These are phyloP conservation scores for Hamamelis virginiana DNA, from an alignment of 164 flowering plant genomes.

Conservation along the genomic window DNA sequence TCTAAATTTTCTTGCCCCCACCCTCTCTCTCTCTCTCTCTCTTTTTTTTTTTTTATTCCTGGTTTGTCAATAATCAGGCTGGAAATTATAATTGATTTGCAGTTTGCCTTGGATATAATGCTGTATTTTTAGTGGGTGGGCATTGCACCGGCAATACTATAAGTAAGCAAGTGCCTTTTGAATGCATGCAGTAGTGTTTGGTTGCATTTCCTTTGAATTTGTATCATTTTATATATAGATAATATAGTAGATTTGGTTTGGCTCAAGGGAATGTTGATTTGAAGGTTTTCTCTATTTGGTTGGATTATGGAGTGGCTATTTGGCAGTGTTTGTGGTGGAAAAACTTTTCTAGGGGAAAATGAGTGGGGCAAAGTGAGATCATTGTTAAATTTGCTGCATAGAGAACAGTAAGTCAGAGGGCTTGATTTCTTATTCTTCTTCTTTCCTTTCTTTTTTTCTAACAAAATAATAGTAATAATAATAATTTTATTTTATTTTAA, in stretches of 20 bases:
- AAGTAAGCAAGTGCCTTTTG: background rate
- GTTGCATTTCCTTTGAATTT: conserved; percentile 7
- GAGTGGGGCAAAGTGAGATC: too few relatives aligned
- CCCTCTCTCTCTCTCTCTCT: background rate
- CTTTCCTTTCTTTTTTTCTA: too few relatives aligned
- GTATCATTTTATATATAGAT: background rate
- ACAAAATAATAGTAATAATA: too few relatives aligned
- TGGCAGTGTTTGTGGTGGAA: background rate
- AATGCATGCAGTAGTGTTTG: background rate
- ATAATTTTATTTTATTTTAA: too few relatives aligned
- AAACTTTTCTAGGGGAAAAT: too few relatives aligned
- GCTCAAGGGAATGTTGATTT: background rate
- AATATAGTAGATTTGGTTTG: background rate
- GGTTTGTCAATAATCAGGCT: conserved; percentile 8
- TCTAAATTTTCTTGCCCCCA: too few relatives aligned
- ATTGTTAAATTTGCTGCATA: too few relatives aligned
- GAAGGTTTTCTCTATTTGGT: too few relatives aligned
- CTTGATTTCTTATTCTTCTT: too few relatives aligned
- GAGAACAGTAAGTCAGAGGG: too few relatives aligned
- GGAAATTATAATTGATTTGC: conserved; percentile 8
- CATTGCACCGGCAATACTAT: background rate
- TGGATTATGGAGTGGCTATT: background rate
- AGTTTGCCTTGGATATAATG: background rate
- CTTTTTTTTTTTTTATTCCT: background rate
- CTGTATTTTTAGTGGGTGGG: background rate